Conservation (phyloP, 805 yeast genomes). For the Wickerhamiella occidentalis region DNA sequence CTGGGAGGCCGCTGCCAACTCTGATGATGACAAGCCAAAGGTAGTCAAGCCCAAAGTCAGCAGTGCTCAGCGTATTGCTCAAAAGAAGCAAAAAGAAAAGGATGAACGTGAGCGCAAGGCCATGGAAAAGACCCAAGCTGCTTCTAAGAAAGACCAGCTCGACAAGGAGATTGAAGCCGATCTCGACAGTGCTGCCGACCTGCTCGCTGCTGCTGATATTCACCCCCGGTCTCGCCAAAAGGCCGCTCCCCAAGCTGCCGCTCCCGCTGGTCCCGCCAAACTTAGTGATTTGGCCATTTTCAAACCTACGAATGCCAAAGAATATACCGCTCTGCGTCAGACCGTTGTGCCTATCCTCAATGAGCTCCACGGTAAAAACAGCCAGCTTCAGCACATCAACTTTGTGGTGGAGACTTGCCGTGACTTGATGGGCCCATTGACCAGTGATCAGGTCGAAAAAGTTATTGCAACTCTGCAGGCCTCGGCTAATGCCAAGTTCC, state of each 20-base stretch:
- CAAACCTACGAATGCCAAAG: constrained; percentile 67
- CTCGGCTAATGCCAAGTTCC: constrained; percentile 69
- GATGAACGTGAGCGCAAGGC: constrained; percentile 37
- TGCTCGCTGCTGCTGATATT: constrained; percentile 56
- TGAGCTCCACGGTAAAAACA: constrained; percentile 43
- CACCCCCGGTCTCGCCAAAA: constrained; percentile 35
- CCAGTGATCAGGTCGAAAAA: constrained; percentile 72
- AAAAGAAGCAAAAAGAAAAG: constrained; percentile 34
- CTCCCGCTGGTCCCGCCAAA: constrained; percentile 27
- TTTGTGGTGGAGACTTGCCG: constrained; percentile 78
- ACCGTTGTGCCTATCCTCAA: constrained; percentile 51
- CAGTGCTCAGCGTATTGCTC: constrained; percentile 31
- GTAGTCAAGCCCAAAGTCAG: constrained; percentile 35
- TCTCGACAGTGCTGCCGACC: constrained; percentile 82
- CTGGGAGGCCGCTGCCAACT: constrained; percentile 76
- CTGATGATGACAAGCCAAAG: constrained; percentile 39
- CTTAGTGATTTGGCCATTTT: constrained; percentile 47
- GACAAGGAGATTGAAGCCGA: constrained; percentile 78
- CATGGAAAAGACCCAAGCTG: constrained; percentile 37
- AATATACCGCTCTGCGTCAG: constrained; percentile 66
- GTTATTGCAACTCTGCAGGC: constrained; percentile 76
- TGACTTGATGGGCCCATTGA: constrained; percentile 70
- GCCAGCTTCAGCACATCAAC: constrained; percentile 55
- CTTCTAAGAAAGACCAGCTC: constrained; percentile 62
- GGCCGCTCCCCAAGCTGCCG: constrained; percentile 28